Base-by-base conservation (phyloP, 1,284 basidiomycete genomes). In the Xerocomus tenax region DNA sequence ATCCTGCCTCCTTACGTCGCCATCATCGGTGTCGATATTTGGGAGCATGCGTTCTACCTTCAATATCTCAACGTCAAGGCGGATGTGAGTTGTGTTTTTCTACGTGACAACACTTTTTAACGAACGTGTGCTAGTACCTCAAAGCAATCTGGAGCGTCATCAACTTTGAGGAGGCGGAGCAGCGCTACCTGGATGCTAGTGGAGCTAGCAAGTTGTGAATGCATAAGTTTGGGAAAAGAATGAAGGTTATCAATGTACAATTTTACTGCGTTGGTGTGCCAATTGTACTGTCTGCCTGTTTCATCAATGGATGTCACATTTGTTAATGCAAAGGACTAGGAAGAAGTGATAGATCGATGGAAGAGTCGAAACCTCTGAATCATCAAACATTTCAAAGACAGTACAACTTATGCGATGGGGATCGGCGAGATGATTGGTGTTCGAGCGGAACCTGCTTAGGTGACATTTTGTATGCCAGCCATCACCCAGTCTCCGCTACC, bases 1-100 rank as follows among this genome's bases (percentile, higher is more conserved):
- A 78, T 94, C 51, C 71, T 90, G 57, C 68, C 71, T 38, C 35
- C 35, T 0, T 84, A 81, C 66, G 69, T 79, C 53, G 87, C 90
- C 53, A 75, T 95, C 69, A 82, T 95, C 57, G 91, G 91, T 54
- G 83, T 95, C 57, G 92, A 95, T 63, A 78, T 89, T 61, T 92
- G 89, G 88, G 87, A 88, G 72, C 84, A 87, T 61, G 82, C 82
- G 19, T 85, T 82, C 70, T 85, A 86, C 71, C 75, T 86, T 58
- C 81, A 89, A 69, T 90, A 90, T 69, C 74, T 81, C 62, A 85
- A 87, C 66, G 81, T 83, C 58, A 86, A 85, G 71, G 73, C 65
- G 42, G 80, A 85, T 55, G 82, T 84, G 61, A 57, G 82, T 76
- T 1, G n/a, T 10, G 3, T n/a, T 18, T 10, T 19, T 28, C 4